Conservation (phyloP, 192 early-diverging fungal genomes). For the Backusella luteola region DNA sequence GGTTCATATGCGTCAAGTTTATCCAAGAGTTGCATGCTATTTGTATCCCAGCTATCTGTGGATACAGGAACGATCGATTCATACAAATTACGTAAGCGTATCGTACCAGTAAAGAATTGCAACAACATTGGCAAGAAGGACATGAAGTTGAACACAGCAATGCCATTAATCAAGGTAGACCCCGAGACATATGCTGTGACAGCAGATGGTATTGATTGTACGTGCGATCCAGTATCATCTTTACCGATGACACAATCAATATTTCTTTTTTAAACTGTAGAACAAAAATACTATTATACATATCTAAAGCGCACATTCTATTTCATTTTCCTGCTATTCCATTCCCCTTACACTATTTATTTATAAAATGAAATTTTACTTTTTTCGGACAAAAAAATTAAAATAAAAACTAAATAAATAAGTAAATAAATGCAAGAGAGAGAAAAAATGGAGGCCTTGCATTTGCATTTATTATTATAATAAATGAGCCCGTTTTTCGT, state of each 20-base stretch:
- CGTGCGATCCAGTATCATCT: constrained; percentile 63
- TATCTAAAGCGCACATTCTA: not conserved
- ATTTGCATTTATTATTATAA: too few relatives aligned
- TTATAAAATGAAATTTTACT: not conserved
- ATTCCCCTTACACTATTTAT: not conserved
- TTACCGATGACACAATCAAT: constrained; percentile 70
- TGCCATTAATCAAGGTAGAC: constrained; percentile 79
- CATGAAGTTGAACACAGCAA: constrained; percentile 79
- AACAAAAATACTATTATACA: not conserved
- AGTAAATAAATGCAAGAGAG: too few relatives aligned
- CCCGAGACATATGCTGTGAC: constrained; percentile 89
- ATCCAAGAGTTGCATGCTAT: constrained; percentile 65
- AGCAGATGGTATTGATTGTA: constrained; percentile 67
- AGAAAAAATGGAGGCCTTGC: too few relatives aligned
- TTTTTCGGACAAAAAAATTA: not conserved
- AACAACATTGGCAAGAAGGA: constrained; percentile 74
- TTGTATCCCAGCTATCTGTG: constrained; percentile 77
- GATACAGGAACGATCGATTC: constrained; percentile 48
- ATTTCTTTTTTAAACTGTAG: constrained; percentile 53
- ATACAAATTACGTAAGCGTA: constrained; percentile 65
- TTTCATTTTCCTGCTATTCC: not conserved
- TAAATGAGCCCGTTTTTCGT: too few relatives aligned
- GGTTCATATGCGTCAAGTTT: constrained; percentile 62
- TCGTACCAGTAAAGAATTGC: constrained; percentile 73
- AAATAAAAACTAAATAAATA: not conserved